phyloP scores from a whole-genome alignment of 169 alveolate species.

The Sarcocystis neurona region DNA sequence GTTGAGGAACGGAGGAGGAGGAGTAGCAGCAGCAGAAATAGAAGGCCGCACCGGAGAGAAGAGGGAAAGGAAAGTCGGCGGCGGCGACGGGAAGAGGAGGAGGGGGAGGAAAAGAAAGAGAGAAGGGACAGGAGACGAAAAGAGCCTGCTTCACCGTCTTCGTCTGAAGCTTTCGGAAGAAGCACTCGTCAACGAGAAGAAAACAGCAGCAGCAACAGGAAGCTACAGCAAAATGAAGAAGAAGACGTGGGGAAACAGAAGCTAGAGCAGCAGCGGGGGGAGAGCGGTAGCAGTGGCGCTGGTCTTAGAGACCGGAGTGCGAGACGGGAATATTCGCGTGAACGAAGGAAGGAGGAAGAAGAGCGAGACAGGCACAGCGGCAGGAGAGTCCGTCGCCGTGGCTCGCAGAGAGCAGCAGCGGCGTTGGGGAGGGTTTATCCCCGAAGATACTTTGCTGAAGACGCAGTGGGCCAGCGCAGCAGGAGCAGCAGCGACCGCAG shows the following conservation, averaged over 20 bases:
- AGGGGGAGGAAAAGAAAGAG: not conserved
- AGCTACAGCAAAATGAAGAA: too few relatives aligned
- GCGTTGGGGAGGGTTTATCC: not conserved
- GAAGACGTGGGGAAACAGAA: not conserved
- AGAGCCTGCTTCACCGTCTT: not conserved
- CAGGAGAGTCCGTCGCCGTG: not conserved
- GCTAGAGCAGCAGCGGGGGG: conserved; percentile 25
- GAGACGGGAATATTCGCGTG: too few relatives aligned
- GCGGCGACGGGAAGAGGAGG: not conserved
- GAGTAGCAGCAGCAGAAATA: not conserved
- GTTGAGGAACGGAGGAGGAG: too few relatives aligned
- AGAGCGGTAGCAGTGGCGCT: not conserved
- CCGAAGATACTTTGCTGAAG: not conserved
- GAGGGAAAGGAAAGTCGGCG: not conserved
- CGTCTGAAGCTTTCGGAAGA: not conserved
- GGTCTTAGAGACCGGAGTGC: too few relatives aligned
- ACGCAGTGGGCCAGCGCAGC: not conserved
- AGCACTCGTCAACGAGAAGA: not conserved
- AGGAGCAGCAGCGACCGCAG: conserved; percentile 33
- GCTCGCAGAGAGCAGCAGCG: not conserved
- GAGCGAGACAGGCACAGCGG: not conserved
- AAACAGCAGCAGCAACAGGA: conserved; percentile 8
- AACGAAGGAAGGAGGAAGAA: not conserved
- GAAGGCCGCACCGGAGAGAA: not conserved
- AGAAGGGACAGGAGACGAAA: conserved; percentile 1